A percentile compares a stretch with the other conserved stretches of the same genome.
These are phyloP conservation scores for Dentipellis fragilis DNA, from an alignment of 768 basidiomycete genomes.

Conservation along the genomic window DNA sequence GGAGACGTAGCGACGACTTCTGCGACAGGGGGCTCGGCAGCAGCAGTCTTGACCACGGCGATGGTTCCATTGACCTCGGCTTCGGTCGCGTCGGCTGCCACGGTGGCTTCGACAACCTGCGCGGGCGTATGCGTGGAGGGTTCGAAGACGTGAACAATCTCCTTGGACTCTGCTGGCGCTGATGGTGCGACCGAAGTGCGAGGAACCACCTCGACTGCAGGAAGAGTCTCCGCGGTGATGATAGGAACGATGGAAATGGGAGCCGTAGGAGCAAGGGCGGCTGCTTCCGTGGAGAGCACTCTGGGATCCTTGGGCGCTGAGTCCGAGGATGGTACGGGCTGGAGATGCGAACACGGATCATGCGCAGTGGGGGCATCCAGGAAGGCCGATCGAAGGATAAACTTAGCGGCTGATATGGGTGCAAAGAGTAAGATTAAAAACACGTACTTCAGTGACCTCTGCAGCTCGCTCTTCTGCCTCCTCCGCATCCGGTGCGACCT, in stretches of 20 bases:
- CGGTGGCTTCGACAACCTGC: not conserved
- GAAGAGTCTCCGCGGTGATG: not conserved
- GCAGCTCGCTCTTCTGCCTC: constrained; percentile 3
- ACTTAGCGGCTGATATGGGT: too few species aligned
- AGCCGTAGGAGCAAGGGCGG: not conserved
- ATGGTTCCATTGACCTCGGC: not conserved
- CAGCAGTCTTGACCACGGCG: not conserved
- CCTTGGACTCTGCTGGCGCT: not conserved
- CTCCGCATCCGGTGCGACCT: constrained; percentile 4
- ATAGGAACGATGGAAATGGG: not conserved
- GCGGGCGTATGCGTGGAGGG: constrained; percentile 6
- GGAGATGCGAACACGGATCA: not conserved
- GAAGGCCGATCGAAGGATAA: too few species aligned
- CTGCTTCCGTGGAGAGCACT: not conserved
- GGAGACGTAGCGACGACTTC: not conserved
- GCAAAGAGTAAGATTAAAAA: not conserved
- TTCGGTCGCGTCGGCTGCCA: not conserved
- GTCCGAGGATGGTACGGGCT: not conserved
- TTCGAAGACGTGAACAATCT: not conserved
- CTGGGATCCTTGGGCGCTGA: not conserved
- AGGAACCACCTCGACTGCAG: not conserved
- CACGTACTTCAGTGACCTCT: not conserved
- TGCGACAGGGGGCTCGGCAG: not conserved
- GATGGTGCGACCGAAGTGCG: not conserved
- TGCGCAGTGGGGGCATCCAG: not conserved